Conservation (phyloP, 2,329 filamentous ascomycete genomes). For the Fusarium pilosicola region DNA sequence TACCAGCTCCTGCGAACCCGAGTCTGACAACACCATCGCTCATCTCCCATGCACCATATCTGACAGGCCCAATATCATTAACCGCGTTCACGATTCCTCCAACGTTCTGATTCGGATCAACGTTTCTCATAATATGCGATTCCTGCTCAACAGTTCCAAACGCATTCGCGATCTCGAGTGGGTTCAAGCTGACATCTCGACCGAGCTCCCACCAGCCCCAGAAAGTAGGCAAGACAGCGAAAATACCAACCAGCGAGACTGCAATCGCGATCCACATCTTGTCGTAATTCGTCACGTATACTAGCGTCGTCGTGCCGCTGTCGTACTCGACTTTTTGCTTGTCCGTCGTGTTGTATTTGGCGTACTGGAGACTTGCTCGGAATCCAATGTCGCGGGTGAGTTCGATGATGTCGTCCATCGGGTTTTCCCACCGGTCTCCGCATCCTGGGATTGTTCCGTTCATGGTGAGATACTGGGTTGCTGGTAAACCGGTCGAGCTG, state of each 20-base stretch:
- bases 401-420: conserved; percentile 40
- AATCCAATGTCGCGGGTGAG: conserved; percentile 35
- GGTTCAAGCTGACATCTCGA: conserved; percentile 36
- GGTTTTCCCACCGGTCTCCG: conserved; percentile 24
- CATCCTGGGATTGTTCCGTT: conserved; percentile 12
- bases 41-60: conserved; percentile 39
- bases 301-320: conserved; percentile 22
- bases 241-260: conserved; percentile 31
- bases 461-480: conserved; percentile 35
- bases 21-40: conserved; percentile 29
- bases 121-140: conserved; percentile 26
- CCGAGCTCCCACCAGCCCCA: conserved; percentile 43
- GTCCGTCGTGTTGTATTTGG: conserved; percentile 29
- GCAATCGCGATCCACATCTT: conserved; percentile 37
- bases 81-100: conserved; percentile 25
- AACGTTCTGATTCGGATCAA: conserved; percentile 35
- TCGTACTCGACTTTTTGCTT: conserved; percentile 21
- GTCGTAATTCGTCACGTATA: conserved; percentile 32
- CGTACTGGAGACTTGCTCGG: conserved; percentile 36
- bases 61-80: conserved; percentile 21
- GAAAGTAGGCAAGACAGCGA: conserved; percentile 29
- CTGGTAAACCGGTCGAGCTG: conserved; percentile 7
- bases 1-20: conserved; percentile 27
- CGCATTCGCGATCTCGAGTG: conserved; percentile 37
- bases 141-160: conserved; percentile 31